Evolutionary conservation across 345 rosid genomes (phyloP).

Genomic region (Populus simonii): DNA sequence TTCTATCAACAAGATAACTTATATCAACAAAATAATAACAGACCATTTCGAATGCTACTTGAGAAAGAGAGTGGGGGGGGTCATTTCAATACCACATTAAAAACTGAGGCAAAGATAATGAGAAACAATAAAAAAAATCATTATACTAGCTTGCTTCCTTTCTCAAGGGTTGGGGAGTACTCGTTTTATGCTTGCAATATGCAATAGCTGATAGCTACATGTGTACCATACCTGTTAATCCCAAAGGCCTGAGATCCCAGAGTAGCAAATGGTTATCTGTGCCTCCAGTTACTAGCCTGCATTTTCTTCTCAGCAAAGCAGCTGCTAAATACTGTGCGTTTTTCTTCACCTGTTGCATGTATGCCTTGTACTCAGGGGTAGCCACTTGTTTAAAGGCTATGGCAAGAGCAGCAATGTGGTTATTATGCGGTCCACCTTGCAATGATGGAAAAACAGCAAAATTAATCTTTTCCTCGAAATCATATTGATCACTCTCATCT

Average conservation of each 20-base stretch:
- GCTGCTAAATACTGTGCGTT: constrained; percentile 83
- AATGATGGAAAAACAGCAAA: constrained; percentile 80
- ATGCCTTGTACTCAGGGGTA: constrained; percentile 74
- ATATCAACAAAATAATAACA: no score
- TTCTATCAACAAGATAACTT: no score
- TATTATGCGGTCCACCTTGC: constrained; percentile 98
- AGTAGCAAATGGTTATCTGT: constrained; percentile 94
- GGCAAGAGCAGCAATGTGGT: constrained; percentile 98
- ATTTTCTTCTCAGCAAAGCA: constrained; percentile 70
- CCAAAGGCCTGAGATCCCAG: constrained; percentile 83
- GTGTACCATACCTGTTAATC: constrained; percentile 62
- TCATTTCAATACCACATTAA: no score
- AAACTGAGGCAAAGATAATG: no score
- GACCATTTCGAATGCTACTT: no score
- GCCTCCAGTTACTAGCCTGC: constrained; percentile 89
- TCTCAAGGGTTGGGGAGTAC: not conserved
- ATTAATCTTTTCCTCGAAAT: constrained; percentile 85
- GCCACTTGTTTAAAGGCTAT: constrained; percentile 90
- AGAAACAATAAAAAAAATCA: not conserved
- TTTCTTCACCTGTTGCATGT: constrained; percentile 91
- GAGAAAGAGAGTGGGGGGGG: no score
- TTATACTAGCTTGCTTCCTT: not conserved
- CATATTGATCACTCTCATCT: constrained; percentile 50
- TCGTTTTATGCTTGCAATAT: not conserved
- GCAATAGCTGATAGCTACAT: not conserved